phyloP scores from a whole-genome alignment of 2,329 filamentous ascomycete species.

The Leptographium wingfieldii region DNA sequence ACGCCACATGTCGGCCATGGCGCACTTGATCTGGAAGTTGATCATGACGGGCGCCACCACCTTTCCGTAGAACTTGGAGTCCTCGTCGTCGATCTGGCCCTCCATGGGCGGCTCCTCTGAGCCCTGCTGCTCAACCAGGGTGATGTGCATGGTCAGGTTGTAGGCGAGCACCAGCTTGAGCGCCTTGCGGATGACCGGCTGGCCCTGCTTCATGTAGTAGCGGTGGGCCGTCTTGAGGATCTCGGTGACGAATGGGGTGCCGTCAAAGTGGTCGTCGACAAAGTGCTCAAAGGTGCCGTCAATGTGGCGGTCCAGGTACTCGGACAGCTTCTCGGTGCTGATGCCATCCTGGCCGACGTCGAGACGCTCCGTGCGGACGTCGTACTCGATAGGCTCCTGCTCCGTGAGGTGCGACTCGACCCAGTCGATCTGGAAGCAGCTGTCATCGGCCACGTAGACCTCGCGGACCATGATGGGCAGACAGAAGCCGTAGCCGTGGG shows the following conservation, averaged over 20 bases:
- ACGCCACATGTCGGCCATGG: conserved; percentile 95
- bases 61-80: conserved; percentile 80
- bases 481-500: conserved; percentile 88
- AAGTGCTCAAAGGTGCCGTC: conserved; percentile 86
- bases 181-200: conserved; percentile 85
- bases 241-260: conserved; percentile 87
- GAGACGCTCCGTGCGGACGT: conserved; percentile 76
- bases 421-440: conserved; percentile 91
- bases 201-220: conserved; percentile 79
- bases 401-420: conserved; percentile 60
- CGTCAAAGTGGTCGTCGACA: conserved; percentile 91
- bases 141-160: conserved; percentile 89
- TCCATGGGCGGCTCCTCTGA: conserved; percentile 63
- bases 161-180: conserved; percentile 91
- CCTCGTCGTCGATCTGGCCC: conserved; percentile 74
- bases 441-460: conserved; percentile 82
- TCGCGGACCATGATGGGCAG: conserved; percentile 88
- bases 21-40: conserved; percentile 98
- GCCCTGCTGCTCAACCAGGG: conserved; percentile 80
- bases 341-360: conserved; percentile 85
- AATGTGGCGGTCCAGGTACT: conserved; percentile 92
- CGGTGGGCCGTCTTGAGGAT: conserved; percentile 93
- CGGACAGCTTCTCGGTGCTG: conserved; percentile 65
- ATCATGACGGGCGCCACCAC: conserved; percentile 95
- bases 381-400: conserved; percentile 66